phyloP scores from a whole-genome alignment of 2,329 filamentous ascomycete genomes.

The Sarocladium brachiariae region DNA sequence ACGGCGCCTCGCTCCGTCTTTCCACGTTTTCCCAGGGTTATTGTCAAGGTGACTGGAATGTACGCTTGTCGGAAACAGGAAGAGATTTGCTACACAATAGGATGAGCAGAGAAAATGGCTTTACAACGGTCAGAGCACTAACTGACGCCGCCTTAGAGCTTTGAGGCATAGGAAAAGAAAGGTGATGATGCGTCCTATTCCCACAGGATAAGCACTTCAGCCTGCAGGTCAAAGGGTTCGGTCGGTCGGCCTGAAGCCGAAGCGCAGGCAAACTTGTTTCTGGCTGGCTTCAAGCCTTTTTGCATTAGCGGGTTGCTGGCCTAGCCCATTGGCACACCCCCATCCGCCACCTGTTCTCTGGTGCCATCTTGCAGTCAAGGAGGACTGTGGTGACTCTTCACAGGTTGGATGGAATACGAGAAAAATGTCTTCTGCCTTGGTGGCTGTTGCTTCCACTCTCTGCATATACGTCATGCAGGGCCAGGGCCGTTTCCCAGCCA shows the following conservation, averaged over 20 bases:
- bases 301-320: background rate
- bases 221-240: too few relatives aligned
- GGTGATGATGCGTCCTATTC: too few relatives aligned
- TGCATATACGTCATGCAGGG: constrained; percentile 9
- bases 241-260: too few relatives aligned
- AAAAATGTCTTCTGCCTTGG: constrained; percentile 2
- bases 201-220: too few relatives aligned
- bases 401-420: constrained; percentile 8
- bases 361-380: too few relatives aligned
- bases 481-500: background rate
- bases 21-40: constrained; percentile 1
- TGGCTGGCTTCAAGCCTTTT: background rate
- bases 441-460: background rate
- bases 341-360: too few relatives aligned
- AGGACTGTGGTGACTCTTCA: too few relatives aligned
- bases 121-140: background rate
- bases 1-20: background rate
- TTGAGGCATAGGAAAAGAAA: too few relatives aligned
- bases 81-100: background rate
- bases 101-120: background rate
- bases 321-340: background rate
- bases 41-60: constrained; percentile 5
- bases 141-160: background rate
- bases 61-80: background rate
- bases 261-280: background rate